These are phyloP conservation scores for Exophiala calicioides DNA, from an alignment of 2,329 filamentous ascomycete genomes.

Conservation along the genomic window DNA sequence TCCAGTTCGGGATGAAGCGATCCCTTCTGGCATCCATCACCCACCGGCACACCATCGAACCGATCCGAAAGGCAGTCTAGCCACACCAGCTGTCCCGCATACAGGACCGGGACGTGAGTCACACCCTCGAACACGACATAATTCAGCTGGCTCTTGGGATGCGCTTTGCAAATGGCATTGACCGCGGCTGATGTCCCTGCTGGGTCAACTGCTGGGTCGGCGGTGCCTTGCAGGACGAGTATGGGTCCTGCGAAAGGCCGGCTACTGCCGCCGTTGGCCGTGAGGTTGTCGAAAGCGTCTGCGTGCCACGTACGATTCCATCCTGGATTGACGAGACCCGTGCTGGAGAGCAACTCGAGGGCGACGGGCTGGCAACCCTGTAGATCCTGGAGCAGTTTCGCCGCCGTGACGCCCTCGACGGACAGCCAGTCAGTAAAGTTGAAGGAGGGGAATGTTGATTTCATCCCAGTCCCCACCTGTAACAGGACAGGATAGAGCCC, in stretches of 20 bases:
- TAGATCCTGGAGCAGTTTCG: slow-evolving; percentile 26
- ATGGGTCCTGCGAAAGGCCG: slow-evolving; percentile 33
- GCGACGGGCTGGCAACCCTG: slow-evolving; percentile 26
- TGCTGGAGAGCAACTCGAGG: slow-evolving; percentile 17
- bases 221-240: slow-evolving; percentile 35
- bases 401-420: slow-evolving; percentile 1
- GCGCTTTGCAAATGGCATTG: slow-evolving; percentile 30
- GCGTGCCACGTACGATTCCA: slow-evolving; percentile 28
- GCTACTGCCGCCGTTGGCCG: slow-evolving; percentile 1
- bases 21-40: neutral
- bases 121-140: slow-evolving; percentile 33
- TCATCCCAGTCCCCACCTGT: slow-evolving; percentile 1
- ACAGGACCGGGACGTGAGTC: slow-evolving; percentile 35
- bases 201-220: slow-evolving; percentile 29
- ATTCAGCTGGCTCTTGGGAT: slow-evolving; percentile 30
- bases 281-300: slow-evolving; percentile 17
- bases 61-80: slow-evolving; percentile 28
- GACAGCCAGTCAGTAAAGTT: neutral
- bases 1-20: slow-evolving; percentile 3
- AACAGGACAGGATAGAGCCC: slow-evolving; percentile 2
- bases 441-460: slow-evolving; percentile 2
- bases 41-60: slow-evolving; percentile 6
- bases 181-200: slow-evolving; percentile 28
- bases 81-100: slow-evolving; percentile 35
- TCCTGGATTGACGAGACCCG: slow-evolving; percentile 16